These are phyloP conservation scores for Paramecium biaurelia DNA, from an alignment of 73 alveolate species.

Conservation along the genomic window DNA sequence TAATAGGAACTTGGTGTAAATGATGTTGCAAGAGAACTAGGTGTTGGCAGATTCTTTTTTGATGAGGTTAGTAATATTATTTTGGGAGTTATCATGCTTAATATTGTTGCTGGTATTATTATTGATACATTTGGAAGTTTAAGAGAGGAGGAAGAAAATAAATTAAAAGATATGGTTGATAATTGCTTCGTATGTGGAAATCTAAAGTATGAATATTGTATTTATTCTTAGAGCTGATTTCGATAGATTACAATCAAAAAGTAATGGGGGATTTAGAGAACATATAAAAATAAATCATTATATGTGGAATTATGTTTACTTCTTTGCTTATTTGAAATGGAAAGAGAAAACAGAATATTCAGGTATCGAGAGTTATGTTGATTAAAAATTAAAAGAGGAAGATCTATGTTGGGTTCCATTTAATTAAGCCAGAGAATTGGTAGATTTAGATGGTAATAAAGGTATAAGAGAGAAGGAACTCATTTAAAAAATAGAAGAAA, in stretches of 20 bases:
- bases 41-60: slow-evolving; percentile 79
- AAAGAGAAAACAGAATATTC: slow-evolving; percentile 90
- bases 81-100: slow-evolving; percentile 85
- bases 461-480: background rate
- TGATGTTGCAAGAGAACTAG: slow-evolving; percentile 65
- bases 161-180: slow-evolving; percentile 84
- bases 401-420: slow-evolving; percentile 82
- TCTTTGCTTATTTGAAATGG: slow-evolving; percentile 83
- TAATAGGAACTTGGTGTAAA: background rate
- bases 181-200: slow-evolving; percentile 94
- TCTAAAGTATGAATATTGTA: slow-evolving; percentile 79
- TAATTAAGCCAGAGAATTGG: slow-evolving; percentile 35
- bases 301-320: slow-evolving; percentile 90
- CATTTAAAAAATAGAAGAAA: background rate
- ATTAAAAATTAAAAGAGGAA: slow-evolving; percentile 77
- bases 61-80: slow-evolving; percentile 89
- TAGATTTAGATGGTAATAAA: background rate
- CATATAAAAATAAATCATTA: slow-evolving; percentile 82
- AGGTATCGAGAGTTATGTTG: slow-evolving; percentile 91
- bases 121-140: slow-evolving; percentile 97
- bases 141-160: slow-evolving; percentile 87
- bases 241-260: slow-evolving; percentile 56
- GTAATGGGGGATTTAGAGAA: slow-evolving; percentile 74
- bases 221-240: slow-evolving; percentile 71
- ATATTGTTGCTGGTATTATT: slow-evolving; percentile 97